Evolutionary conservation across 2,329 filamentous ascomycete genomes (phyloP), one percentile per base, ranked within the genome.

Genomic region (Alternaria novae-zelandiae): DNA sequence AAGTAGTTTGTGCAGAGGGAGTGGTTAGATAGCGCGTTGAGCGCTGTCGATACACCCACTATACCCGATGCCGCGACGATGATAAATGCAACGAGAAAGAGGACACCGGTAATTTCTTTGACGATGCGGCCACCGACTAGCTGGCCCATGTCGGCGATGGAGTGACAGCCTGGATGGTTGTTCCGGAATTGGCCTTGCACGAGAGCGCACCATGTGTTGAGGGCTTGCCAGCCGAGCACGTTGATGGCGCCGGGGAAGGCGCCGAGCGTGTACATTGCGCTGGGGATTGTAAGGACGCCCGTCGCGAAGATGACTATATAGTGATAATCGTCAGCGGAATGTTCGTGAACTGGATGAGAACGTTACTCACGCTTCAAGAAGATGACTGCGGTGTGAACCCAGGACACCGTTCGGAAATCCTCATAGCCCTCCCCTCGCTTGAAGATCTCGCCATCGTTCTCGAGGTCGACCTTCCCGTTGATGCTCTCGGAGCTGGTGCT

Each of bases 11-110:
- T 89, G 73, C 88, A 91, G 7, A 85, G 79, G 3, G 84, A 84
- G 68, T 90, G 87, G 36, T 82, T 80, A 0, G 87, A 89, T 3
- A 90, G 80, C 1, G 87, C 86, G 67, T 90, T 90, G 49, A 90
- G 79, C 0, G 83, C 88, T 0, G 86, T 86, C 0, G 87, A 87
- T 2, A 88, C 83, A 10, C 86, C 86, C 11, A 90, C 82, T 61
- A 90, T 88, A 6, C 88, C 87, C 1, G 85, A 86, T 2, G 84
- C 87, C 6, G 83, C 82, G 36, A 85, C 84, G 13, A 90, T 84
- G 44, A 88, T 82, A 62, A 87, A 89, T 5, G 85, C 86, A 7
- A 88, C 75, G 15, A 89, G 82, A 75, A 89, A 89, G 3, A 89
- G 73, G 1, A 83, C 70, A 0, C 88, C 87, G 3, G 61, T 60